phyloP scores from a whole-genome alignment of 768 basidiomycete species.

The Hericium alpestre region DNA sequence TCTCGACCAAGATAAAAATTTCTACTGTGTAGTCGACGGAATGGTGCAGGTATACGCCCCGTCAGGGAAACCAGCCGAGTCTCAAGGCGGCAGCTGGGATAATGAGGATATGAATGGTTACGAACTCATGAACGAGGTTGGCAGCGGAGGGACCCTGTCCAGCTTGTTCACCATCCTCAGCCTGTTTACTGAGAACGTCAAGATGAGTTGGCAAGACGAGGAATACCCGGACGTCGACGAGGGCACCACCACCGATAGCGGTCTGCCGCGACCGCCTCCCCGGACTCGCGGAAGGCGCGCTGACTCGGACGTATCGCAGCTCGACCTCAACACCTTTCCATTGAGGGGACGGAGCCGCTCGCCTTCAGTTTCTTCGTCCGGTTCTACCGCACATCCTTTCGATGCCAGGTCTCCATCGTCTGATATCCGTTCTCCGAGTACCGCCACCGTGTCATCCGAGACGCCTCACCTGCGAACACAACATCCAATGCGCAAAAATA shows the following conservation, averaged over 20 bases:
- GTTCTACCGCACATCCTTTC: conserved; percentile 54
- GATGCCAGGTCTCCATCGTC: conserved; percentile 21
- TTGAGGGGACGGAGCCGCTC: conserved; percentile 27
- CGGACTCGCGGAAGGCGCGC: conserved; percentile 24
- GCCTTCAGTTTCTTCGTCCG: conserved; percentile 57
- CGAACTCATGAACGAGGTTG: conserved; percentile 92
- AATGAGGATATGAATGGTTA: conserved; percentile 90
- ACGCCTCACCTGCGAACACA: background rate
- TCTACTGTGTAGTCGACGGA: conserved; percentile 98
- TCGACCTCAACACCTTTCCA: conserved; percentile 33
- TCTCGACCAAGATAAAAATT: conserved; percentile 84
- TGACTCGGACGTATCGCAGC: conserved; percentile 55
- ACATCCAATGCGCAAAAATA: background rate
- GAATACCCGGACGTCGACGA: conserved; percentile 15
- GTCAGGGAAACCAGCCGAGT: conserved; percentile 41
- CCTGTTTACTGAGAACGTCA: conserved; percentile 90
- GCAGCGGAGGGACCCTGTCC: conserved; percentile 88
- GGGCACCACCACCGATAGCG: conserved; percentile 5
- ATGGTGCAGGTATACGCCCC: conserved; percentile 86
- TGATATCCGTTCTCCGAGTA: conserved; percentile 3
- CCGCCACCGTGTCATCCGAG: background rate
- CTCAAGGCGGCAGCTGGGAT: conserved; percentile 55
- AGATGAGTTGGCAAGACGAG: conserved; percentile 80
- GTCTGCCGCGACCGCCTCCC: conserved; percentile 4
- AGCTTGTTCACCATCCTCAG: conserved; percentile 95